phyloP scores from a whole-genome alignment of 2,329 filamentous ascomycete genomes.

The Aulographum hederae region DNA sequence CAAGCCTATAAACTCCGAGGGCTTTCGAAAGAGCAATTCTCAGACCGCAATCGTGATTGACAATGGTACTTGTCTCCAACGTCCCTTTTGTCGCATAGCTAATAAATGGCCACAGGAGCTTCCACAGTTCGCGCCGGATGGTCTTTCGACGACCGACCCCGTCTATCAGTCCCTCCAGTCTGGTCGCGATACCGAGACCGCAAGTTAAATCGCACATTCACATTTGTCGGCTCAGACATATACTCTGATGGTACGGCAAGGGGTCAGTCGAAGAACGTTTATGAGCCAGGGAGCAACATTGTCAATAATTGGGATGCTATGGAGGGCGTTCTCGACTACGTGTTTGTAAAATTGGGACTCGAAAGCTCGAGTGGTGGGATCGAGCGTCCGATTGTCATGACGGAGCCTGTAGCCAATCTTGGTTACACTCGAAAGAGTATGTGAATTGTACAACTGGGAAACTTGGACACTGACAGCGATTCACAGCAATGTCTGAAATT shows the following conservation, averaged over 20 bases:
- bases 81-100: slow-evolving; percentile 1
- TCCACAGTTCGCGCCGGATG: slow-evolving; percentile 82
- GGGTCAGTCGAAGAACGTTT: slow-evolving; percentile 77
- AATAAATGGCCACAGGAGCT: slow-evolving; percentile 41
- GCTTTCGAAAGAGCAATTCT: slow-evolving; percentile 45
- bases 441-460: too few relatives aligned
- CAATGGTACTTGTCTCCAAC: slow-evolving; percentile 51
- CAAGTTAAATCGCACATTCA: slow-evolving; percentile 80
- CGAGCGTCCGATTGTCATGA: slow-evolving; percentile 83
- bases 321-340: slow-evolving; percentile 85
- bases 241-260: slow-evolving; percentile 87
- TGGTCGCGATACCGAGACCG: slow-evolving; percentile 92
- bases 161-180: slow-evolving; percentile 66
- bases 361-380: slow-evolving; percentile 57
- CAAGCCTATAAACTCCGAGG: slow-evolving; percentile 41
- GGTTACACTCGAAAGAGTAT: slow-evolving; percentile 74
- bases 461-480: neutral
- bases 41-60: slow-evolving; percentile 83
- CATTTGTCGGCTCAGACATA: slow-evolving; percentile 81
- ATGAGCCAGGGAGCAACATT: slow-evolving; percentile 78
- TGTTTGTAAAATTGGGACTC: slow-evolving; percentile 84
- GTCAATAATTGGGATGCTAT: slow-evolving; percentile 97
- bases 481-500: slow-evolving; percentile 82
- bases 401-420: slow-evolving; percentile 82
- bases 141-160: slow-evolving; percentile 77